Percentiles rank a stretch among this genome's conserved stretches.
phyloP scores from a whole-genome alignment of 2,329 filamentous ascomycete species.

The Pestalotiopsis sp. region DNA sequence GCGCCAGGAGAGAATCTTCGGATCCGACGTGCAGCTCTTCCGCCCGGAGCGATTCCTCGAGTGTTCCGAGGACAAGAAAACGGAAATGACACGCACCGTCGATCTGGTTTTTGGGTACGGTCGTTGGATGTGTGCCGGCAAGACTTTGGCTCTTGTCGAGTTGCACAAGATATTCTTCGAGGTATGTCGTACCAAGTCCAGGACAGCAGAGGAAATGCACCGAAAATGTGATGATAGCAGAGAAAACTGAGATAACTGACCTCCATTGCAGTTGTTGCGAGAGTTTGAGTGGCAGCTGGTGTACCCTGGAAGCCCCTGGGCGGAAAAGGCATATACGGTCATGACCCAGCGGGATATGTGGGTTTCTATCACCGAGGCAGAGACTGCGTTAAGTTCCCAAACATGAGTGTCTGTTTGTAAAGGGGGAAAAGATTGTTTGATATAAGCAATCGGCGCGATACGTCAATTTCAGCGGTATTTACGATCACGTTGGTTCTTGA shows the following conservation, averaged over 20 bases:
- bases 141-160: conserved; percentile 43
- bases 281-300: conserved; percentile 24
- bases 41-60: conserved; percentile 34
- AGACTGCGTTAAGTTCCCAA: background rate
- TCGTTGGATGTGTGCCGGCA: conserved; percentile 40
- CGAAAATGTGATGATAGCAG: too few relatives aligned
- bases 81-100: conserved; percentile 31
- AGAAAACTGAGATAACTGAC: background rate
- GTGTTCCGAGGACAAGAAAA: conserved; percentile 26
- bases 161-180: conserved; percentile 43
- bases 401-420: too few relatives aligned
- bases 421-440: too few relatives aligned
- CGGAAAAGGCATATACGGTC: conserved; percentile 16
- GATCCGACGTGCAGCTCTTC: conserved; percentile 30
- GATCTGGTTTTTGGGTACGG: conserved; percentile 44
- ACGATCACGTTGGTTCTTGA: too few relatives aligned
- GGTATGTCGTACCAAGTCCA: conserved; percentile 27
- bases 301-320: conserved; percentile 17
- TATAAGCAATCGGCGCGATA: background rate
- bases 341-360: conserved; percentile 22
- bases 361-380: conserved; percentile 19
- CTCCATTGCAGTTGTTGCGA: conserved; percentile 17
- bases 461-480: too few relatives aligned
- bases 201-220: too few relatives aligned
- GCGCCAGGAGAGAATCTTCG: conserved; percentile 28